phyloP scores from a whole-genome alignment of 2,329 filamentous ascomycete genomes.

The Diaporthe citrichinensis region DNA sequence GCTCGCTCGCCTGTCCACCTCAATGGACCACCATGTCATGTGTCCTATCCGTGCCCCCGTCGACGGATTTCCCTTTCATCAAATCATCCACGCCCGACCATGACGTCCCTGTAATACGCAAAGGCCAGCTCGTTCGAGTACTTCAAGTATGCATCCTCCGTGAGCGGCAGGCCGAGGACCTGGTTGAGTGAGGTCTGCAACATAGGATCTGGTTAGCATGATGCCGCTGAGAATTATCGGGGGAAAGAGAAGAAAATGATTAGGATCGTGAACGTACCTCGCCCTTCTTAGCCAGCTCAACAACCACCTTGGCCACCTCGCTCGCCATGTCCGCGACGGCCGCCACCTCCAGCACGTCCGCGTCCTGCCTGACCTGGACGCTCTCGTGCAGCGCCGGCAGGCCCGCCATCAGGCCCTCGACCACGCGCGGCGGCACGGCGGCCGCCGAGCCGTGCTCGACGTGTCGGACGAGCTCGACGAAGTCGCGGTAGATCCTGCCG shows the following conservation, averaged over 20 bases:
- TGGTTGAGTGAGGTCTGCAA: conserved; percentile 59
- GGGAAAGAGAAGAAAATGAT: not conserved
- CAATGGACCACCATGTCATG: not conserved
- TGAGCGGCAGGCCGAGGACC: conserved; percentile 75
- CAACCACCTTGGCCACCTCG: conserved; percentile 76
- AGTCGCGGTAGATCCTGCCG: conserved; percentile 82
- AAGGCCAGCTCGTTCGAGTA: conserved; percentile 80
- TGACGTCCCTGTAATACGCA: conserved; percentile 76
- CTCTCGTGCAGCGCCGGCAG: conserved; percentile 68
- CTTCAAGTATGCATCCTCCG: conserved; percentile 78
- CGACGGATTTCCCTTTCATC: not conserved
- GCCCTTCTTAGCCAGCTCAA: conserved; percentile 67
- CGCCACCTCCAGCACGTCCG: conserved; percentile 71
- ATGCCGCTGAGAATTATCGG: conserved; percentile 47
- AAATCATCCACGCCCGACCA: conserved; percentile 57
- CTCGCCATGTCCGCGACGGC: conserved; percentile 87
- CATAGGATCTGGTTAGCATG: conserved; percentile 50
- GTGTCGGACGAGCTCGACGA: conserved; percentile 67
- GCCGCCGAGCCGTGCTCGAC: conserved; percentile 47
- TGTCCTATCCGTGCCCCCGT: no score
- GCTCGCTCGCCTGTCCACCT: not conserved
- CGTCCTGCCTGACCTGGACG: conserved; percentile 46
- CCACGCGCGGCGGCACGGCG: conserved; percentile 55
- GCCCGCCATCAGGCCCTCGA: conserved; percentile 70
- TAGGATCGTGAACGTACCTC: conserved; percentile 60